Evolutionary conservation across 2,329 filamentous ascomycete species (phyloP).

Genomic region (Dichotomopilus funicola): DNA sequence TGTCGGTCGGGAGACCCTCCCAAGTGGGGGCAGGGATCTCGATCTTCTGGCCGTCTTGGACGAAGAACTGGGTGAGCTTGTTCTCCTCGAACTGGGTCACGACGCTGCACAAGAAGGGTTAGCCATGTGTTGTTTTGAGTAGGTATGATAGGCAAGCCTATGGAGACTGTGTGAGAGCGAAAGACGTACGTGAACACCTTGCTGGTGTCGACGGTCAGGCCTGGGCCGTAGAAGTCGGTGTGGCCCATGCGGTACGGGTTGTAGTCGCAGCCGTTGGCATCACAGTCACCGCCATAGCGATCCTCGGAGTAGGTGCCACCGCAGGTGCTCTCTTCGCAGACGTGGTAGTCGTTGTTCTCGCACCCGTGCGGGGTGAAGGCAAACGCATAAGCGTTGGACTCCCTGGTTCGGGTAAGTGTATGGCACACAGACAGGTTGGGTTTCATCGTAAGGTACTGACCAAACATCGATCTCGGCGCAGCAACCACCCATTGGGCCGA

Average conservation of each 20-base stretch:
- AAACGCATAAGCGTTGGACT: constrained; percentile 59
- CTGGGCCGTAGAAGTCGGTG: constrained; percentile 54
- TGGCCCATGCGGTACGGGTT: constrained; percentile 62
- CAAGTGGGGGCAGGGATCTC: constrained; percentile 47
- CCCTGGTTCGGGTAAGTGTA: constrained; percentile 28
- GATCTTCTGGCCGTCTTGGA: constrained; percentile 46
- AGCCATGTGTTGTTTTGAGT: neutral
- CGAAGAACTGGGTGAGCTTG: constrained; percentile 59
- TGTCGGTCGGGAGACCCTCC: constrained; percentile 29
- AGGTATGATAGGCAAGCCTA: neutral
- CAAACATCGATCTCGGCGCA: constrained; percentile 53
- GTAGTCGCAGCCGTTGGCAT: constrained; percentile 65
- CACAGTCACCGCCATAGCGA: constrained; percentile 58
- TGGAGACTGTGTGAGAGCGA: neutral
- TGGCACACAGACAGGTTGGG: neutral
- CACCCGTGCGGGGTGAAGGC: constrained; percentile 63
- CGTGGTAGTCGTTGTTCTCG: constrained; percentile 40
- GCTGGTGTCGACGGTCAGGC: constrained; percentile 52
- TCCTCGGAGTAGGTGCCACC: constrained; percentile 46
- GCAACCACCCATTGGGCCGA: constrained; percentile 48
- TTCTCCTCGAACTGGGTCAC: constrained; percentile 56
- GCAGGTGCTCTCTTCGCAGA: constrained; percentile 44
- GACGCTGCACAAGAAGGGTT: constrained; percentile 30
- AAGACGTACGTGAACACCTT: constrained; percentile 44
- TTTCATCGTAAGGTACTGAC: neutral